Percentiles rank a stretch among this genome's conserved stretches.
phyloP scores from a whole-genome alignment of 2,329 filamentous ascomycete genomes.

The Geosmithia flava region DNA sequence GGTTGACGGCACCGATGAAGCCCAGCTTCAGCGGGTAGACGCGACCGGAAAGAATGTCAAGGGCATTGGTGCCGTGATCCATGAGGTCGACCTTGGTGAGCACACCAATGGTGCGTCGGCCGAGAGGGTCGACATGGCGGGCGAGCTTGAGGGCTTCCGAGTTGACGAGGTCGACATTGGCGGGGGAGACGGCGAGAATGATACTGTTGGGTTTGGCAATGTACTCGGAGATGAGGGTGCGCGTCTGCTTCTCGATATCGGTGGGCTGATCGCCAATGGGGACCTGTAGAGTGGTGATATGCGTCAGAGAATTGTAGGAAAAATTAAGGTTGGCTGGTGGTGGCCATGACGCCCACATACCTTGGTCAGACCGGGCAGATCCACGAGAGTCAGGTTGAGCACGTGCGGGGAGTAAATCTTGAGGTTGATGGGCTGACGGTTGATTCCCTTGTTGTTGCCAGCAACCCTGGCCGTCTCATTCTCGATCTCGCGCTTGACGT shows the following conservation, averaged over 20 bases:
- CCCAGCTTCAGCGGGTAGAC: conserved; percentile 95
- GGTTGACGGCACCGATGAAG: conserved; percentile 96
- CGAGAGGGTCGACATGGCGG: conserved; percentile 90
- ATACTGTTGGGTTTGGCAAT: conserved; percentile 99
- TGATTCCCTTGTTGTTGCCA: conserved; percentile 97
- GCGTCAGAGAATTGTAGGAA: background rate
- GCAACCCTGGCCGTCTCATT: conserved; percentile 86
- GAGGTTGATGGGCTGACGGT: conserved; percentile 91
- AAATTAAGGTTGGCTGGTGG: background rate
- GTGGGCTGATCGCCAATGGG: conserved; percentile 95
- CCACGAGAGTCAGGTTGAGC: conserved; percentile 88
- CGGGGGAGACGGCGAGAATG: conserved; percentile 88
- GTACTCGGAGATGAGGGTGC: conserved; percentile 92
- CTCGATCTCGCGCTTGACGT: conserved; percentile 94
- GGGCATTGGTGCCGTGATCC: conserved; percentile 96
- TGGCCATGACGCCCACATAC: conserved; percentile 26
- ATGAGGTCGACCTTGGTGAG: conserved; percentile 95
- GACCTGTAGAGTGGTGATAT: conserved; percentile 37
- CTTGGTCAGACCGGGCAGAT: conserved; percentile 92
- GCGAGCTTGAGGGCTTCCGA: conserved; percentile 95
- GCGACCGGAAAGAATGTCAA: conserved; percentile 93
- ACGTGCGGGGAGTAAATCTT: conserved; percentile 98
- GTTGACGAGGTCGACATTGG: conserved; percentile 97
- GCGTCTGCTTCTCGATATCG: conserved; percentile 97
- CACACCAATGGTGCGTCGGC: conserved; percentile 89